These are phyloP conservation scores for Penicillium sumatraense DNA, from an alignment of 2,329 filamentous ascomycete genomes.

Conservation along the genomic window DNA sequence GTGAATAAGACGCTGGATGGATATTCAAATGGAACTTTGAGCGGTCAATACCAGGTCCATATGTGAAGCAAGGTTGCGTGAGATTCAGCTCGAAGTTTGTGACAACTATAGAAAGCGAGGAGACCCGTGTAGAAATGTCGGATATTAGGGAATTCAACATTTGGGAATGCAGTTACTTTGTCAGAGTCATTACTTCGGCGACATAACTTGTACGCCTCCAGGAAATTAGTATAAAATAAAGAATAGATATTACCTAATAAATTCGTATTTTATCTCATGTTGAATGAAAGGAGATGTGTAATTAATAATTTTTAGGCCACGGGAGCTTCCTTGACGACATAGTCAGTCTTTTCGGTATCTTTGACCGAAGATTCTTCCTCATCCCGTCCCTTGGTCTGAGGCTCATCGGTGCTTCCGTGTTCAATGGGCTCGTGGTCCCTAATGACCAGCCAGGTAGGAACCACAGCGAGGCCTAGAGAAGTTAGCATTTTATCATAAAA, in stretches of 20 bases:
- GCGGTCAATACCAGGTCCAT: slow-evolving; percentile 1
- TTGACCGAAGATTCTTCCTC: slow-evolving; percentile 15
- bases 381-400: slow-evolving; percentile 7
- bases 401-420: slow-evolving; percentile 10
- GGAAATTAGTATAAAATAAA: neutral
- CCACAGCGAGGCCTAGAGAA: slow-evolving; percentile 26
- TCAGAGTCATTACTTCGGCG: no score
- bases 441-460: slow-evolving; percentile 35
- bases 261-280: neutral
- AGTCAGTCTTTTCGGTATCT: neutral
- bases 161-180: no score
- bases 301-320: neutral
- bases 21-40: slow-evolving; percentile 26
- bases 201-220: no score
- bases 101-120: no score
- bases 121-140: no score
- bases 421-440: slow-evolving; percentile 26
- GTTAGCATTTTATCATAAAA: neutral
- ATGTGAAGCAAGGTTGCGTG: neutral
- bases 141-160: no score
- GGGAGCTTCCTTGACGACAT: neutral
- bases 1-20: slow-evolving; percentile 45
- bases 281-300: neutral
- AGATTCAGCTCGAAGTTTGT: no score
- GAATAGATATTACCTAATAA: neutral